Conservation (phyloP, 129 eudicot species). For the Arctium minus region DNA sequence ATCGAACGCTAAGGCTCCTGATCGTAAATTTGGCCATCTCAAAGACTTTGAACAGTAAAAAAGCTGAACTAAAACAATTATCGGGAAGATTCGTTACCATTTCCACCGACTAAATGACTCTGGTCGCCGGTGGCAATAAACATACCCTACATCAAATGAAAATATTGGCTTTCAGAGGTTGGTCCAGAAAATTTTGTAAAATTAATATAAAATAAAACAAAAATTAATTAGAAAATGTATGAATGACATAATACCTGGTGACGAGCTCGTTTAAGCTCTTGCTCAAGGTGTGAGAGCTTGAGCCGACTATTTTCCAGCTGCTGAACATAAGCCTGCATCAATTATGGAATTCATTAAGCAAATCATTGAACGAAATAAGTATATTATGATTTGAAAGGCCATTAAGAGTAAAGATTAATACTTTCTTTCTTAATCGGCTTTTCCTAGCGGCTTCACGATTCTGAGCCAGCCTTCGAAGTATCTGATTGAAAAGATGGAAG, state of each 20-base stretch:
- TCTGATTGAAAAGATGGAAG: conserved; percentile 21
- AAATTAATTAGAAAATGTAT: background rate
- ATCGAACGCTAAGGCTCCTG: conserved; percentile 91
- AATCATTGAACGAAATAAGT: background rate
- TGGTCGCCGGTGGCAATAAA: conserved; percentile 51
- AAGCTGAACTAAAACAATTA: background rate
- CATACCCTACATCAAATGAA: conserved; percentile 42
- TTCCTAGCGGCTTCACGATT: conserved; percentile 98
- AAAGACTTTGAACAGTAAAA: background rate
- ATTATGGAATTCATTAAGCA: conserved; percentile 7
- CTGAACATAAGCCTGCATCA: conserved; percentile 88
- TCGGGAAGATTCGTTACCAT: conserved; percentile 30
- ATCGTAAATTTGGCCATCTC: background rate
- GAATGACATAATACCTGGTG: conserved; percentile 55
- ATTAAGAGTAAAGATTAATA: conserved; percentile 17
- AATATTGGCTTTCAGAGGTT: background rate
- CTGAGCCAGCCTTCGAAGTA: conserved; percentile 90
- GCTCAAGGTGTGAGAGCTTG: conserved; percentile 76
- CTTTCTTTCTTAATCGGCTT: conserved; percentile 93
- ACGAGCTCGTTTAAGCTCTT: conserved; percentile 75
- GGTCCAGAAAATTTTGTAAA: no score
- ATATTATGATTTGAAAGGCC: background rate
- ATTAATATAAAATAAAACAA: no score
- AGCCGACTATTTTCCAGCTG: conserved; percentile 85
- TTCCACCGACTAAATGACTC: conserved; percentile 35